phyloP scores from a whole-genome alignment of 495 filamentous ascomycete genomes.

The Aspergillus diversus region DNA sequence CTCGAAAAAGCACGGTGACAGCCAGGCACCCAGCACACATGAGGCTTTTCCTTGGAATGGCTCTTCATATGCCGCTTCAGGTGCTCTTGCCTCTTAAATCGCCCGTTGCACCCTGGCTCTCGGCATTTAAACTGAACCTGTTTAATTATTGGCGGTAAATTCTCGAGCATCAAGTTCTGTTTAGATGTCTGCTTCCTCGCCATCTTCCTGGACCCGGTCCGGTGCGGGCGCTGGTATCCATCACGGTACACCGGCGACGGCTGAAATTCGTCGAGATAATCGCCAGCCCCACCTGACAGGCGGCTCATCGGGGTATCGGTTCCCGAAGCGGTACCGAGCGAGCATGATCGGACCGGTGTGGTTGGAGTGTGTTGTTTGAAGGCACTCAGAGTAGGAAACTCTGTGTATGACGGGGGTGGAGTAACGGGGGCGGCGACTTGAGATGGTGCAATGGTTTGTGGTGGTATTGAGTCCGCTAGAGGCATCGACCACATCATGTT shows the following conservation, averaged over 20 bases:
- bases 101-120: conserved; percentile 50
- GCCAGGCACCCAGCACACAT: conserved; percentile 51
- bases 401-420: conserved; percentile 47
- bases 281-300: conserved; percentile 37
- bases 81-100: conserved; percentile 66
- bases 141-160: conserved; percentile 44
- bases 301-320: conserved; percentile 46
- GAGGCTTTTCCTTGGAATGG: conserved; percentile 59
- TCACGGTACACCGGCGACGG: conserved; percentile 45
- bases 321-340: conserved; percentile 43
- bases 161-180: conserved; percentile 46
- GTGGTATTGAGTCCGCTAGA: conserved; percentile 39
- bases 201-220: conserved; percentile 40
- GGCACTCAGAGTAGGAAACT: conserved; percentile 41
- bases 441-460: conserved; percentile 46
- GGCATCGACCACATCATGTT: conserved; percentile 50
- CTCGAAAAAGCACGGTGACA: conserved; percentile 50
- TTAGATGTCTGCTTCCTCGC: conserved; percentile 44
- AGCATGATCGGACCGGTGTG: conserved; percentile 46
- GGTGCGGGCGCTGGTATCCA: conserved; percentile 38
- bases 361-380: conserved; percentile 48
- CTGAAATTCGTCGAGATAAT: conserved; percentile 45
- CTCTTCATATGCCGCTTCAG: conserved; percentile 66
- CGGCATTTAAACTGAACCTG: conserved; percentile 55
- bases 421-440: conserved; percentile 44